phyloP scores from a whole-genome alignment of 148 eudicot genomes.

The Nepenthes gracilis region DNA sequence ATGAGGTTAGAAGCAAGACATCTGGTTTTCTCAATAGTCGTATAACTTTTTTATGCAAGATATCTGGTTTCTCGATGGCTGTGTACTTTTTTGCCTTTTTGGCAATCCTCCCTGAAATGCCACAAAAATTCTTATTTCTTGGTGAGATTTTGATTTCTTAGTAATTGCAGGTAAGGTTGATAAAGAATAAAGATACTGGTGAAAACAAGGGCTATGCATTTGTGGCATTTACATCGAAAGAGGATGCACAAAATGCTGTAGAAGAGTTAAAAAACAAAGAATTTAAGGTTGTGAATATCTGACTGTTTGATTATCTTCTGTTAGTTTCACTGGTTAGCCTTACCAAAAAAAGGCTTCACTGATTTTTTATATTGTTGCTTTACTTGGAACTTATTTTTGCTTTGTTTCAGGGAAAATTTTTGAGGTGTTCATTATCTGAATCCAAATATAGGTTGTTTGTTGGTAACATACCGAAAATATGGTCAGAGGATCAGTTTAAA shows the following conservation, averaged over 20 bases:
- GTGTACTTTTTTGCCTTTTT: neutral
- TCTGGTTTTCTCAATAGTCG: neutral
- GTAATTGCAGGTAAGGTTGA: constrained; percentile 54
- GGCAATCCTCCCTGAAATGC: neutral
- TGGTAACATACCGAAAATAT: constrained; percentile 82
- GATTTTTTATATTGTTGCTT: neutral
- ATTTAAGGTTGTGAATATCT: constrained; percentile 44
- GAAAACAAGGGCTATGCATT: constrained; percentile 92
- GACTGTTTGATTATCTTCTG: neutral
- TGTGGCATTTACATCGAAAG: constrained; percentile 70
- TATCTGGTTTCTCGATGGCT: too few relatives aligned
- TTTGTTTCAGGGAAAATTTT: constrained; percentile 60
- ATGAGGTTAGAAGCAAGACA: constrained; percentile 39
- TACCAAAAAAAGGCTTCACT: neutral
- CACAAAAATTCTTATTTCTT: neutral
- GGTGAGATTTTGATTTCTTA: neutral
- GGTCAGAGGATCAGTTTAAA: constrained; percentile 81
- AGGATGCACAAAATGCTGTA: constrained; percentile 70
- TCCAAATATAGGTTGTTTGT: constrained; percentile 80
- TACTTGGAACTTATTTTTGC: neutral
- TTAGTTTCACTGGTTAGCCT: neutral
- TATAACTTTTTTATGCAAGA: neutral
- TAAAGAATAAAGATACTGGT: constrained; percentile 84
- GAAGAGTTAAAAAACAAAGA: constrained; percentile 79
- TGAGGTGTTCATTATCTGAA: constrained; percentile 86